Conservation (phyloP, 108 stramenopile species). For the Aurantiochytrium sp. region DNA sequence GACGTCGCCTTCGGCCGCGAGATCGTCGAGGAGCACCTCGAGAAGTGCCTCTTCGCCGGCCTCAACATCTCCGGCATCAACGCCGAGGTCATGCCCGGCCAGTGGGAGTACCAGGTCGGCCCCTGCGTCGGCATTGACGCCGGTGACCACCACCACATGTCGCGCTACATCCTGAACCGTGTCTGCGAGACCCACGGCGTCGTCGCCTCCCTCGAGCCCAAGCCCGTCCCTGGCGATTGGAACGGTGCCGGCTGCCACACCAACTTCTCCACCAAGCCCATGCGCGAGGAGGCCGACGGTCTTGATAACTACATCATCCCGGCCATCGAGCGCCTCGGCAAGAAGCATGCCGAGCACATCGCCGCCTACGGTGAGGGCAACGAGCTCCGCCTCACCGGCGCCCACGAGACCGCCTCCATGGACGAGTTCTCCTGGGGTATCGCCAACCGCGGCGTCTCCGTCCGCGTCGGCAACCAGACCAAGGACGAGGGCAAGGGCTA, state of each 20-base stretch:
- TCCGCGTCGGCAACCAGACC: conserved; percentile 88
- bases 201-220: conserved; percentile 89
- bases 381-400: conserved; percentile 90
- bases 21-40: conserved; percentile 85
- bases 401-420: conserved; percentile 87
- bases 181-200: conserved; percentile 96
- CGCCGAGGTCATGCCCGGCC: conserved; percentile 98
- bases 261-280: conserved; percentile 89
- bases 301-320: conserved; percentile 73
- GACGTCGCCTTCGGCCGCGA: conserved; percentile 50
- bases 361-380: conserved; percentile 93
- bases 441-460: conserved; percentile 90
- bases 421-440: conserved; percentile 87
- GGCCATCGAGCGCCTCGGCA: conserved; percentile 91
- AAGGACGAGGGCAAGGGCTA: conserved; percentile 86
- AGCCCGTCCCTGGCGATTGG: conserved; percentile 98
- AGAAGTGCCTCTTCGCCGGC: conserved; percentile 87
- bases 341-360: conserved; percentile 90
- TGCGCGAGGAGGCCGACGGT: conserved; percentile 84
- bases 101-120: conserved; percentile 96
- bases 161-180: conserved; percentile 88
- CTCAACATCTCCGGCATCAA: conserved; percentile 89
- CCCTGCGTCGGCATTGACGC: conserved; percentile 94
- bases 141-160: conserved; percentile 91
- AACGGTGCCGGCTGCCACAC: conserved; percentile 97